phyloP scores from a whole-genome alignment of 805 yeast species.

The Candida quercuum region DNA sequence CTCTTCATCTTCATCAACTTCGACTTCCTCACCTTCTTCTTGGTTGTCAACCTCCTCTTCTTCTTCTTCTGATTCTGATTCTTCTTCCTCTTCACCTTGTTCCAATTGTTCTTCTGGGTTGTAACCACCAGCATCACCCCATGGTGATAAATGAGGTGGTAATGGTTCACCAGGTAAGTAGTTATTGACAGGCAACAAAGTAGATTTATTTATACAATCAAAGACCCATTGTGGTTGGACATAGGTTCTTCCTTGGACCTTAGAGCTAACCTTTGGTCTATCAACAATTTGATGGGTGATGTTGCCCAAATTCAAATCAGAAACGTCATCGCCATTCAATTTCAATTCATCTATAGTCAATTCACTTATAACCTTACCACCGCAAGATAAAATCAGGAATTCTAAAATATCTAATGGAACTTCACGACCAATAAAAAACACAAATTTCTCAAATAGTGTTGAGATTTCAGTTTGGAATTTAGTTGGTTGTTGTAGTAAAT shows the following conservation, averaged over 20 bases:
- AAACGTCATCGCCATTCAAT: slow-evolving; percentile 25
- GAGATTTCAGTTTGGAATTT: slow-evolving; percentile 54
- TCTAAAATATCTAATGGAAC: slow-evolving; percentile 90
- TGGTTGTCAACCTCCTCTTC: slow-evolving; percentile 51
- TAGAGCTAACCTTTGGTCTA: slow-evolving; percentile 74
- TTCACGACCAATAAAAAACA: slow-evolving; percentile 90
- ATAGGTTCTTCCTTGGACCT: slow-evolving; percentile 88
- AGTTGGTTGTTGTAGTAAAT: slow-evolving; percentile 67
- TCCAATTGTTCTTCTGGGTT: slow-evolving; percentile 62
- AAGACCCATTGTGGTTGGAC: slow-evolving; percentile 98
- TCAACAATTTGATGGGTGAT: slow-evolving; percentile 94
- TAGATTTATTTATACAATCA: slow-evolving; percentile 78
- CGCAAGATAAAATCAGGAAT: slow-evolving; percentile 78
- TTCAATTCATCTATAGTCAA: slow-evolving; percentile 75
- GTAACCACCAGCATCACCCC: slow-evolving; percentile 95
- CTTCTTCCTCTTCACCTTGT: slow-evolving; percentile 36
- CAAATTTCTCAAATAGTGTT: slow-evolving; percentile 63
- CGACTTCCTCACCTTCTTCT: slow-evolving; percentile 41
- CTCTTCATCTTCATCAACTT: slow-evolving; percentile 47
- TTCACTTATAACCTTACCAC: slow-evolving; percentile 84
- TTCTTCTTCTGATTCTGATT: slow-evolving; percentile 44
- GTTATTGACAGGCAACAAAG: slow-evolving; percentile 66
- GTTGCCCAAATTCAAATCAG: slow-evolving; percentile 51
- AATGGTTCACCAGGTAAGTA: slow-evolving; percentile 93
- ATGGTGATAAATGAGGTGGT: slow-evolving; percentile 97